These are phyloP conservation scores for Hymenoscyphus infarciens DNA, from an alignment of 2,329 filamentous ascomycete species.

Conservation along the genomic window DNA sequence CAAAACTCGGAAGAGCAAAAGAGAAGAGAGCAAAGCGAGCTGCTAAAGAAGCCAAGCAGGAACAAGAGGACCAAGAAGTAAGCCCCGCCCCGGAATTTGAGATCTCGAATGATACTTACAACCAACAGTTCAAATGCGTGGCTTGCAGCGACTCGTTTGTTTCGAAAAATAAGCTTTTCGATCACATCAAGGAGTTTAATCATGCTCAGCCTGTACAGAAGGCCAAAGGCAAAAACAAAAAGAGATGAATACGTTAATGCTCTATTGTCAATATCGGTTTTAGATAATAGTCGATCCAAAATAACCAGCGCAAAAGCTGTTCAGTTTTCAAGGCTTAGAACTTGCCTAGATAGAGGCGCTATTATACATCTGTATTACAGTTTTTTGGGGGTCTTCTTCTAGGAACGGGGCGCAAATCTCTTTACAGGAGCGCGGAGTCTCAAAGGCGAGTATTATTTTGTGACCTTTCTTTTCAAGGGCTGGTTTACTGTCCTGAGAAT, in stretches of 20 bases:
- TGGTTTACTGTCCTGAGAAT: too few relatives aligned
- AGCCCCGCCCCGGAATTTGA: background rate
- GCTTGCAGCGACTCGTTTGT: slow-evolving; percentile 54
- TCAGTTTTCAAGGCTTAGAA: too few relatives aligned
- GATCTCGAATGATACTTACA: slow-evolving; percentile 8
- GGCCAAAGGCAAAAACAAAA: slow-evolving; percentile 25
- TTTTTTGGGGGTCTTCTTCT: too few relatives aligned
- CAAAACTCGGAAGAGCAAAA: slow-evolving; percentile 49
- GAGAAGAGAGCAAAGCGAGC: slow-evolving; percentile 49
- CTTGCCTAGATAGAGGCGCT: too few relatives aligned
- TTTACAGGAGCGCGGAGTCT: too few relatives aligned
- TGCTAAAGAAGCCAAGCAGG: slow-evolving; percentile 33
- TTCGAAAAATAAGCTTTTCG: slow-evolving; percentile 59
- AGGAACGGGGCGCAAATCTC: too few relatives aligned
- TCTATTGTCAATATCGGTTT: too few relatives aligned
- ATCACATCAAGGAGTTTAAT: slow-evolving; percentile 54
- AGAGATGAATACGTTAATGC: background rate
- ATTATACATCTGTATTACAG: too few relatives aligned
- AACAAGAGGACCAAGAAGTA: slow-evolving; percentile 23
- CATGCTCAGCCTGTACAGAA: slow-evolving; percentile 49
- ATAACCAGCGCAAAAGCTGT: too few relatives aligned
- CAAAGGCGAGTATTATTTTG: too few relatives aligned
- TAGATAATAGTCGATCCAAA: too few relatives aligned
- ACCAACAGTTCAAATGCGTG: slow-evolving; percentile 47
- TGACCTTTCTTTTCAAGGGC: too few relatives aligned